phyloP scores from a whole-genome alignment of 305 asterid species.

The Striga hermonthica region DNA sequence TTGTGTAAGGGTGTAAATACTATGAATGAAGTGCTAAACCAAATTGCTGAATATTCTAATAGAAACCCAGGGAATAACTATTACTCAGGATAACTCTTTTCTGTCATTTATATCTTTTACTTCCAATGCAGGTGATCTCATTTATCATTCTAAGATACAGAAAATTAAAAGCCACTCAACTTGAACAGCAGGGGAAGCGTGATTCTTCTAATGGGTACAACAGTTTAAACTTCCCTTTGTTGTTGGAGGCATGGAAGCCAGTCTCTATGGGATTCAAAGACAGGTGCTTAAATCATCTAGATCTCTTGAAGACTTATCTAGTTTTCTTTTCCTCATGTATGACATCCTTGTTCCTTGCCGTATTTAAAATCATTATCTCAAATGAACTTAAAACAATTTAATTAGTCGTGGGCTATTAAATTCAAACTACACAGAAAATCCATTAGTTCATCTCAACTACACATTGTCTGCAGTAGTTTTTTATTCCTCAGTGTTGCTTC shows the following conservation, averaged over 20 bases:
- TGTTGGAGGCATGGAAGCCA: slow-evolving; percentile 91
- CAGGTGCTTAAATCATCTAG: slow-evolving; percentile 47
- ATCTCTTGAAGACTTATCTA: background rate
- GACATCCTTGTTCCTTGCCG: background rate
- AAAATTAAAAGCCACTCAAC: slow-evolving; percentile 55
- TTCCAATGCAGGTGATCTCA: slow-evolving; percentile 67
- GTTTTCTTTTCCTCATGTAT: background rate
- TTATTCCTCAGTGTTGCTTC: too few species aligned
- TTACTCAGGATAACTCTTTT: slow-evolving; percentile 1
- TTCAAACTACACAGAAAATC: too few species aligned
- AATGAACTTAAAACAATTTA: too few species aligned
- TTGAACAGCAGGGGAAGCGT: slow-evolving; percentile 40
- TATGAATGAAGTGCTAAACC: too few species aligned
- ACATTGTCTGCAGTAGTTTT: too few species aligned
- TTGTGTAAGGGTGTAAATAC: too few species aligned
- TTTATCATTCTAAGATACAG: slow-evolving; percentile 67
- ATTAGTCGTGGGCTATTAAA: too few species aligned
- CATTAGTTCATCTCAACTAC: too few species aligned
- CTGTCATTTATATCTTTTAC: slow-evolving; percentile 16
- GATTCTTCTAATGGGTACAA: slow-evolving; percentile 26
- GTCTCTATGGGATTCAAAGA: slow-evolving; percentile 84
- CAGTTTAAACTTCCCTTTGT: slow-evolving; percentile 39
- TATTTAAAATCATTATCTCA: too few species aligned
- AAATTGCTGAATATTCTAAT: too few species aligned
- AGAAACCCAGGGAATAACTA: too few species aligned